Evolutionary conservation across 768 basidiomycete species (phyloP).

Genomic region (Tremella yokohamensis): DNA sequence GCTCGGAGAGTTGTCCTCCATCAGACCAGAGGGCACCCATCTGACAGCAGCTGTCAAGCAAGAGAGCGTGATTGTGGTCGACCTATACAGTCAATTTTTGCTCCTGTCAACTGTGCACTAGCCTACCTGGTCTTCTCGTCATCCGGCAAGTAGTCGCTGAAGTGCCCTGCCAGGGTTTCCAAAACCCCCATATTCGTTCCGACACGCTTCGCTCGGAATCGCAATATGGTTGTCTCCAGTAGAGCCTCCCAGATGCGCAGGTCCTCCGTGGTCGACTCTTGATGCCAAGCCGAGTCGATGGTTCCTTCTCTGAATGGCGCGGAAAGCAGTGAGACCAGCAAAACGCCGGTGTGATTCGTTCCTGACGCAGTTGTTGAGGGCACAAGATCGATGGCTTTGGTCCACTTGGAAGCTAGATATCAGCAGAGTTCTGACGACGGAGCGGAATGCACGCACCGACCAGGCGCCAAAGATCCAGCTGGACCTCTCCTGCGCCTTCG

Average conservation of each 20-base stretch:
- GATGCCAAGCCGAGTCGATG: conserved; percentile 35
- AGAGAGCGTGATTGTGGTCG: conserved; percentile 35
- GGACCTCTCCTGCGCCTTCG: conserved; percentile 27
- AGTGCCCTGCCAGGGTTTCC: conserved; percentile 35
- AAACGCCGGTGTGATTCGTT: conserved; percentile 41
- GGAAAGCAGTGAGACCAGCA: conserved; percentile 40
- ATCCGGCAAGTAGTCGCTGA: conserved; percentile 27
- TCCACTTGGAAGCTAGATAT: conserved; percentile 21
- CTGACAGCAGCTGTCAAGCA: conserved; percentile 30
- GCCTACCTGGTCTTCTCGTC: conserved; percentile 30
- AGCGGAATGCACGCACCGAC: conserved; percentile 8
- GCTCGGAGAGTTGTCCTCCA: conserved; percentile 15
- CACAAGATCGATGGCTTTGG: conserved; percentile 25
- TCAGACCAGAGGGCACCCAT: conserved; percentile 21
- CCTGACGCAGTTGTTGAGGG: conserved; percentile 18
- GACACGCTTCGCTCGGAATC: conserved; percentile 38
- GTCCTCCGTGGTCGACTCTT: conserved; percentile 18
- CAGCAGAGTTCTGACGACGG: too few species aligned
- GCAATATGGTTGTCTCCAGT: conserved; percentile 26
- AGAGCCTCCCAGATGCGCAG: conserved; percentile 31
- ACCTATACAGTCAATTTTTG: conserved; percentile 4
- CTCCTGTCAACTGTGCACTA: neutral
- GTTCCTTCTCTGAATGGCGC: conserved; percentile 33
- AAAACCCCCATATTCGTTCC: conserved; percentile 41
- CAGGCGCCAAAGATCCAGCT: conserved; percentile 38